A percentile compares a stretch with the other conserved stretches of the same genome.
phyloP scores from a whole-genome alignment of 139 green algal genomes.

The Limnomonas spitsbergensis region DNA sequence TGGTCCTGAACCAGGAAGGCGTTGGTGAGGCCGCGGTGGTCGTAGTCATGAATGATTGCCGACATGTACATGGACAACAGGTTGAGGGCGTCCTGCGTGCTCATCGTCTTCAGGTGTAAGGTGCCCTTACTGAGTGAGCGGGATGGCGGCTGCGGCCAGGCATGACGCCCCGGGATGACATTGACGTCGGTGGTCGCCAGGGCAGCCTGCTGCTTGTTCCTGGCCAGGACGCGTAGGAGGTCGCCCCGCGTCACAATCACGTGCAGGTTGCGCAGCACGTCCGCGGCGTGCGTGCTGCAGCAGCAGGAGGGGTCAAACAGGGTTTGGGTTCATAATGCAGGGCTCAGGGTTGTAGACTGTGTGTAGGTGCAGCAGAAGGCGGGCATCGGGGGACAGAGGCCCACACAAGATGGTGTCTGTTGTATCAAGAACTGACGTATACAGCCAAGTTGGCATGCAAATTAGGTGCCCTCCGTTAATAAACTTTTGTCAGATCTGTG shows the following conservation, averaged over 20 bases:
- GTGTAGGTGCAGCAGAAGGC: not conserved
- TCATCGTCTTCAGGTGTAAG: no score
- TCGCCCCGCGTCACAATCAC: constrained; percentile 54
- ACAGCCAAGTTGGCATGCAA: no score
- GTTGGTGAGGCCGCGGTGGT: constrained; percentile 66
- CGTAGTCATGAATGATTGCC: constrained; percentile 62
- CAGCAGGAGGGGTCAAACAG: not conserved
- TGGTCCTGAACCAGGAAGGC: constrained; percentile 66
- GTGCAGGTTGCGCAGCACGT: constrained; percentile 47
- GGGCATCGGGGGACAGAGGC: no score
- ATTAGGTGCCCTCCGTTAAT: no score
- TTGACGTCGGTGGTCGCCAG: not conserved
- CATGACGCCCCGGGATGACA: not conserved
- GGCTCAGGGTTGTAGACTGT: not conserved
- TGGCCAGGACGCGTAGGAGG: constrained; percentile 21
- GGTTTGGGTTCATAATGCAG: not conserved
- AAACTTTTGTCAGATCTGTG: no score
- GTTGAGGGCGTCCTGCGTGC: constrained; percentile 22
- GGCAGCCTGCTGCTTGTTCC: not conserved
- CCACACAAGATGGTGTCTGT: no score
- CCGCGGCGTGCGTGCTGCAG: constrained; percentile 36
- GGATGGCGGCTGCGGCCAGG: no score
- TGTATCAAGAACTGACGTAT: no score
- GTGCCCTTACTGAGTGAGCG: no score
- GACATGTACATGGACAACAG: constrained; percentile 30